These are phyloP conservation scores for Boletus coccyginus DNA, from an alignment of 768 basidiomycete genomes.

Conservation along the genomic window DNA sequence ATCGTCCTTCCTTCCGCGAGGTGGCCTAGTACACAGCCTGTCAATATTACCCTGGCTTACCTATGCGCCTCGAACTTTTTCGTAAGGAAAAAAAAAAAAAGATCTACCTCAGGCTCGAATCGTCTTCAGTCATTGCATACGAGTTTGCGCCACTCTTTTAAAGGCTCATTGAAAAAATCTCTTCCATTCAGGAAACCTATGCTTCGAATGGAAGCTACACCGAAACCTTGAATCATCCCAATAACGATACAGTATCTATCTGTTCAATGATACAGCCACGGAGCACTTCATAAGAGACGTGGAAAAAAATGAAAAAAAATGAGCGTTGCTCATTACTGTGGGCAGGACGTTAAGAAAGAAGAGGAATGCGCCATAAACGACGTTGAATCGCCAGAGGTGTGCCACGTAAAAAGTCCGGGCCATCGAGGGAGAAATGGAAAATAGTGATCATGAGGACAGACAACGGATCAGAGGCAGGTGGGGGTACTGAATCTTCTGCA, in stretches of 20 bases:
- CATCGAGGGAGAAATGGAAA: neutral
- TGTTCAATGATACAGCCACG: constrained; percentile 16
- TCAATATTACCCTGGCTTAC: too few relatives aligned
- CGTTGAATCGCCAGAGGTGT: constrained; percentile 1
- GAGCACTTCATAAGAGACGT: neutral
- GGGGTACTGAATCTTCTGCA: constrained; percentile 4
- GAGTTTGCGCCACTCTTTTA: neutral
- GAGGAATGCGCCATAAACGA: neutral
- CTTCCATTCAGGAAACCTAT: neutral
- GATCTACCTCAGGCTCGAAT: too few relatives aligned
- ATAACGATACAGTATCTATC: constrained; percentile 29
- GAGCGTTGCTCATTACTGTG: constrained; percentile 4
- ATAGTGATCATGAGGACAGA: neutral
- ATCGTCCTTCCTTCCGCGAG: neutral
- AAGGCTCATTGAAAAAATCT: neutral
- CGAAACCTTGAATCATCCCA: neutral
- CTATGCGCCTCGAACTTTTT: too few relatives aligned
- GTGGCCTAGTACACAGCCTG: too few relatives aligned
- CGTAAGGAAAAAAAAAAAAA: too few relatives aligned
- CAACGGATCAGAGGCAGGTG: constrained; percentile 10
- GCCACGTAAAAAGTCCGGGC: neutral
- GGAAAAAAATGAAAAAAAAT: neutral
- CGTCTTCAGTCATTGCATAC: neutral
- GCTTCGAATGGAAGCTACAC: neutral
- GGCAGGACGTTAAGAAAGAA: constrained; percentile 1